Conservation (phyloP, 306 rosid genomes). For the Cyclanthera cordifolia region DNA sequence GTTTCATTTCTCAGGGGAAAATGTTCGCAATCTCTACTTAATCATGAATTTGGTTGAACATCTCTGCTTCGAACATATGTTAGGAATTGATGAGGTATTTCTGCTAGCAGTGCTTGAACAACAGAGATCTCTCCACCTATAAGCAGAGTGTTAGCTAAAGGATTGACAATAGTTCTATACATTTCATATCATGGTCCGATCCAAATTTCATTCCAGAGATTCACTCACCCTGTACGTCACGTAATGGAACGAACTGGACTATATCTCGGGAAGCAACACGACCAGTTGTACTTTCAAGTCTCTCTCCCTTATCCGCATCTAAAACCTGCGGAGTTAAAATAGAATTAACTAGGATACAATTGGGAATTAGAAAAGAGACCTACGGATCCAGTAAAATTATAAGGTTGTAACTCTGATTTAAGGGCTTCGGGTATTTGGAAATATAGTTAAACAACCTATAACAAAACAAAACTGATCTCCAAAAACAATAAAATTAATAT, state of each 20-base stretch:
- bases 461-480: background rate
- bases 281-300: conserved; percentile 76
- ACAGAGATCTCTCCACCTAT: conserved; percentile 89
- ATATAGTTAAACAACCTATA: background rate
- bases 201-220: background rate
- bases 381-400: background rate
- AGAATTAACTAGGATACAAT: background rate
- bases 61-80: conserved; percentile 76
- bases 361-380: background rate
- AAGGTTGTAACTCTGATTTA: background rate
- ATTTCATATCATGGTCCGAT: background rate
- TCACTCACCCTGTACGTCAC: conserved; percentile 76
- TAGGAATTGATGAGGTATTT: conserved; percentile 84
- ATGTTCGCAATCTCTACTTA: conserved; percentile 32
- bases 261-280: conserved; percentile 93
- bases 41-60: conserved; percentile 52
- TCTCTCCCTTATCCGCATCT: conserved; percentile 92
- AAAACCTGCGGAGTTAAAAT: conserved; percentile 34
- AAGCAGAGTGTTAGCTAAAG: background rate
- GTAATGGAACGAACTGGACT: conserved; percentile 90
- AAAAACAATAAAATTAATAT: background rate
- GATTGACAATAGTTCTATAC: background rate
- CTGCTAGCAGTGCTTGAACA: conserved; percentile 91
- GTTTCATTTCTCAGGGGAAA: conserved; percentile 2
- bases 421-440: background rate